Base-by-base conservation (phyloP, 192 early-diverging fungal genomes). In the Radiomyces spectabilis region DNA sequence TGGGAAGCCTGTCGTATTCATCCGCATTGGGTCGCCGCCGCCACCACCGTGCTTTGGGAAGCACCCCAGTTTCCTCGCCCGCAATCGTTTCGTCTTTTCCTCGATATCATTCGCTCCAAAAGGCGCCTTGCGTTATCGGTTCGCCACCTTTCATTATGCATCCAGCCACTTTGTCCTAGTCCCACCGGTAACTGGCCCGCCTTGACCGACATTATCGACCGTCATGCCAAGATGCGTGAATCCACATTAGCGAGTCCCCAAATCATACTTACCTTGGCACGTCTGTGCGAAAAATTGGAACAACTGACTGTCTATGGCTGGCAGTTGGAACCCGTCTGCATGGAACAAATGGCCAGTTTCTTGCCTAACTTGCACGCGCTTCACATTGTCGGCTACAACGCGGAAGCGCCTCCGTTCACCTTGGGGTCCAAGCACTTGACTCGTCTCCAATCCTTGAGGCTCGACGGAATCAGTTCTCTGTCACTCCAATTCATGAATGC, bases 271-370 rank as follows among this genome's bases (percentile, higher is more conserved):
- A 16, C 19, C 12, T 19, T 73, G 13, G 31, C 49, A 15, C 3
- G 46, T 25, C 32, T 48, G 1, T 73, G 71, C 30, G 71, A 73
- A 21, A 60, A 62, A 9, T 27, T 69, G 4, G 21, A 57, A 22
- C 49, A 44, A 15, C 16, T 73, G 7, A 57, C 55, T 6, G 40
- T 69, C 6, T 73, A 73, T 38, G 71, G 66, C n/a, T 69, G 66
- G 63, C 51, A 69, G n/a, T 37, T 73, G 1, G 37, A 33, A 4
- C 49, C 45, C 22, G 15, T n/a, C 1, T 34, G 57, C 37, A 21
- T 73, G 25, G 59, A 64, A 10, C 6, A 43, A 19, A 10, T 43
- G 10, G 42, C 42, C 24, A 6, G 5, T 5, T 19, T 21, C 15
- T 43, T 10, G 15, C 5, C 5, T 10, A 19, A 43, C 18, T 24